Evolutionary conservation across 352 stramenopile species (phyloP).

Genomic region (Pythium volutum): DNA sequence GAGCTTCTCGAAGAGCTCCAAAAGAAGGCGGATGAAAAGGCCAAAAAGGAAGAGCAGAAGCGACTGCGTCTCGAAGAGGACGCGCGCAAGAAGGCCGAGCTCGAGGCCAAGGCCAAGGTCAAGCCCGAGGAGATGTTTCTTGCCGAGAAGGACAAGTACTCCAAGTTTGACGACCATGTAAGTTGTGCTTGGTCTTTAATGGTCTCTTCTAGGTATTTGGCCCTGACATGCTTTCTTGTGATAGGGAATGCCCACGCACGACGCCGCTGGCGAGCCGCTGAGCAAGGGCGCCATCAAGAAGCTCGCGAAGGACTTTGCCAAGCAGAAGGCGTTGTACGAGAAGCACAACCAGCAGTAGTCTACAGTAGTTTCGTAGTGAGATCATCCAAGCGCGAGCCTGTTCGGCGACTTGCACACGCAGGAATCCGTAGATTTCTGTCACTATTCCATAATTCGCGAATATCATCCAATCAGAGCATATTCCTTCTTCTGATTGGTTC

Average conservation of each 20-base stretch:
- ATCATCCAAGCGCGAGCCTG: neutral
- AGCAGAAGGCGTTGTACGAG: conserved; percentile 92
- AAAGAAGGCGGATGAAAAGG: conserved; percentile 75
- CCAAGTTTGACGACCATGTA: conserved; percentile 88
- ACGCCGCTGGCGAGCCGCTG: conserved; percentile 89
- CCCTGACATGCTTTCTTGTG: conserved; percentile 7
- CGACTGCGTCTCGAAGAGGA: conserved; percentile 67
- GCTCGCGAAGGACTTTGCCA: conserved; percentile 95
- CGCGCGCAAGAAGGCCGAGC: conserved; percentile 71
- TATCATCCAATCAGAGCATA: conserved; percentile 9
- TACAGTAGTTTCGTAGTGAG: neutral
- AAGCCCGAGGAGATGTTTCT: conserved; percentile 92
- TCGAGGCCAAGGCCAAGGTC: conserved; percentile 89
- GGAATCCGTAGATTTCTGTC: neutral
- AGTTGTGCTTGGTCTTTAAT: conserved; percentile 2
- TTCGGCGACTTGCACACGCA: conserved; percentile 6
- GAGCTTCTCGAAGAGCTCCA: conserved; percentile 78
- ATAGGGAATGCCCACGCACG: conserved; percentile 95
- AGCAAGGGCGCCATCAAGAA: conserved; percentile 97
- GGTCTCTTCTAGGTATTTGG: neutral
- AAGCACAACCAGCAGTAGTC: conserved; percentile 47
- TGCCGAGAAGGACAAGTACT: conserved; percentile 84
- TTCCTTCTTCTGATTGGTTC: neutral
- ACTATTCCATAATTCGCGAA: conserved; percentile 13
- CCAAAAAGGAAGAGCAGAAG: conserved; percentile 81